Conservation (phyloP, 2,329 filamentous ascomycete species). For the Colletotrichum sp. region DNA sequence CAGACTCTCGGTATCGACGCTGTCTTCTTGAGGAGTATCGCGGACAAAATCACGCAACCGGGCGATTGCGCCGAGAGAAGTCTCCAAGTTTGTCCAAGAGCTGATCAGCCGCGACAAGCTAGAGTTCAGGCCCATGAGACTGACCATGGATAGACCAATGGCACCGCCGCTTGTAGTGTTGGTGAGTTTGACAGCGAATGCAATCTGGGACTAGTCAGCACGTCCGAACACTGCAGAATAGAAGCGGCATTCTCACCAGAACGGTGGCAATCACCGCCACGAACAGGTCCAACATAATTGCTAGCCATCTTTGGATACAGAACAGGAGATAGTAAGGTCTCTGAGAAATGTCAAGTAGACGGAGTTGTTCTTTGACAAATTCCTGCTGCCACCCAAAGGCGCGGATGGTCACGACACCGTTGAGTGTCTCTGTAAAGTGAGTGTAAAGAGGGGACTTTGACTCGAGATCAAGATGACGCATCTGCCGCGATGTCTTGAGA, state of each 20-base stretch:
- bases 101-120: constrained; percentile 35
- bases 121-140: constrained; percentile 36
- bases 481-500: constrained; percentile 46
- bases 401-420: constrained; percentile 53
- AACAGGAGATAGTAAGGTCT: constrained; percentile 61
- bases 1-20: constrained; percentile 19
- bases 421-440: constrained; percentile 49
- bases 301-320: constrained; percentile 62
- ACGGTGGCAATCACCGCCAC: constrained; percentile 50
- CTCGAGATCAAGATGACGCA: constrained; percentile 46
- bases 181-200: constrained; percentile 39
- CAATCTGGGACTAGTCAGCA: constrained; percentile 6
- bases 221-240: too few species aligned
- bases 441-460: constrained; percentile 41
- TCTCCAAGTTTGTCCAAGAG: constrained; percentile 34
- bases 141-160: constrained; percentile 29
- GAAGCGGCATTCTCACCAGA: constrained; percentile 33
- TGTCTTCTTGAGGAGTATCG: constrained; percentile 29
- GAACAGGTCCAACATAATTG: constrained; percentile 53
- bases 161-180: background rate
- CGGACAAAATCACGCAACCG: constrained; percentile 31
- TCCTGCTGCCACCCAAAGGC: constrained; percentile 58
- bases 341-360: constrained; percentile 58
- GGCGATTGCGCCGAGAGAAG: constrained; percentile 29
- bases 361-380: constrained; percentile 48